Evolutionary conservation across 2,329 filamentous ascomycete genomes (phyloP), one percentile per base, ranked within the genome.

Genomic region (Diaporthe ilicicola): DNA sequence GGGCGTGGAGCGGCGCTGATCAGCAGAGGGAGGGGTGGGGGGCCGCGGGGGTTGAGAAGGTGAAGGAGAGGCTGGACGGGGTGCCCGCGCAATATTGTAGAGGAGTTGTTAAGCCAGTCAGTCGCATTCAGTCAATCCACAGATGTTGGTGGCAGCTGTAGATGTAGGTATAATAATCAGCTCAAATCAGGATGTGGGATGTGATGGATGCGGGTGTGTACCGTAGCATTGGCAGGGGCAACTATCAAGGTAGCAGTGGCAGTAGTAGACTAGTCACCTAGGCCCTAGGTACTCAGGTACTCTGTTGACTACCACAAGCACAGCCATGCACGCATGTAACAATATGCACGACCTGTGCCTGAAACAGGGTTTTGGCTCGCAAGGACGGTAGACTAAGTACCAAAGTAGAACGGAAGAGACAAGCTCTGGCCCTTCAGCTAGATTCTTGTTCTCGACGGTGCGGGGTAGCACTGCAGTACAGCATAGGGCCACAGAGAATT

Each of bases 301-400:
- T n/a, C n/a, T n/a, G n/a, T n/a, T n/a, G n/a, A n/a, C n/a, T n/a
- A n/a, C n/a, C 27, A 19, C 32, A 19, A 54, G 51, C 51, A 17
- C 17, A 54, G 12, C 51, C n/a, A 46, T 46, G 37, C 39, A 61
- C 6, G 37, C 32, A 39, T 62, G 56, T 62, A 46, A 62, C 56
- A 8, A 17, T n/a, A 34, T 48, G 39, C 39, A 62, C 56, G 24
- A 48, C 19, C 27, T 44, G 59, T 48, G 42, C 42, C 59, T 62
- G 59, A 62, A 62, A 62, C 59, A 48, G 59, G 59, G 56, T 62
- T 62, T 62, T 62, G 42, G 53, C 19, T 37, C 27, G 4, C 27
- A 54, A 10, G 6, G 17, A 15, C 17, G 17, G 29, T 17, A 10
- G 1, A 54, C 12, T 2, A 17, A 3, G 48, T n/a, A n/a, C n/a